phyloP scores from a whole-genome alignment of 345 rosid species.

The Turritis glabra region DNA sequence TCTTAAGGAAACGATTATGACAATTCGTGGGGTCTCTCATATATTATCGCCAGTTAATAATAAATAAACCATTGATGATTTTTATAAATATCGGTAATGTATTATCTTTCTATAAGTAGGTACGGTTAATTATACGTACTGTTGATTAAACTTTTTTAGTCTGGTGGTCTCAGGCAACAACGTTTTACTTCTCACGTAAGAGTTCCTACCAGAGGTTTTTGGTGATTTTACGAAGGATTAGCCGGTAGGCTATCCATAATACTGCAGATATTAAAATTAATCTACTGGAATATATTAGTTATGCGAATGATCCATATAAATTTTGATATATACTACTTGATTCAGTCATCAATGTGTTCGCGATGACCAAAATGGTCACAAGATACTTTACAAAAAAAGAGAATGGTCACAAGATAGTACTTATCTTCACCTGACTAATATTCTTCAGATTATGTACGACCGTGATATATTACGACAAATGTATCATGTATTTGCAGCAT shows the following conservation, averaged over 20 bases:
- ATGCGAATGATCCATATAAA: neutral
- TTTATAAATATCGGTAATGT: neutral
- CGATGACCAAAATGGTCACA: neutral
- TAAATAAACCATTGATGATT: neutral
- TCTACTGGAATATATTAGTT: neutral
- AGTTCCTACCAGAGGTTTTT: too few relatives aligned
- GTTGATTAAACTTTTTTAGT: neutral
- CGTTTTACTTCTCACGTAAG: neutral
- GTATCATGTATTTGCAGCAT: slow-evolving; percentile 11
- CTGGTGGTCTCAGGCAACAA: neutral
- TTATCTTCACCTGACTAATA: slow-evolving; percentile 27
- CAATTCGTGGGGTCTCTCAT: neutral
- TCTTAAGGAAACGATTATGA: neutral
- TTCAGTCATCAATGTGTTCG: neutral
- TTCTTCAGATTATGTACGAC: neutral
- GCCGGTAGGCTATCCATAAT: neutral
- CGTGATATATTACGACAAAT: slow-evolving; percentile 28
- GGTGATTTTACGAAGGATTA: neutral
- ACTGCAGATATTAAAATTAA: neutral
- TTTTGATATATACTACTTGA: neutral
- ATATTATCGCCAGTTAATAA: neutral
- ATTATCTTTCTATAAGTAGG: neutral
- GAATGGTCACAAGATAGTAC: neutral
- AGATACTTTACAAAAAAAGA: neutral
- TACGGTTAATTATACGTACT: neutral